A percentile compares a stretch with the other conserved stretches of the same genome.
Conservation (phyloP, 345 rosid species). For the Euphorbia tirucalli region DNA sequence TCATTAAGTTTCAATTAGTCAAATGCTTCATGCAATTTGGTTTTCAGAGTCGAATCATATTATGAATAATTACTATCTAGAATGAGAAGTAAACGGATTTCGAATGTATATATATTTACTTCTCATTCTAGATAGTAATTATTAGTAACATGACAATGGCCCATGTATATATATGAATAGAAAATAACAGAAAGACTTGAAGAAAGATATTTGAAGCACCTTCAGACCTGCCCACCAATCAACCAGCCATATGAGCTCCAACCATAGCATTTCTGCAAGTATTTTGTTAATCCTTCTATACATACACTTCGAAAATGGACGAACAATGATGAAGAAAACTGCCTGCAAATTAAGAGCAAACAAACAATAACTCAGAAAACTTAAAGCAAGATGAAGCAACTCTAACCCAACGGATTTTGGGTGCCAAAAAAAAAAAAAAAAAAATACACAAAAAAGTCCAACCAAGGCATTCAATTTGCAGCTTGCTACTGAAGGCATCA, state of each 20-base stretch:
- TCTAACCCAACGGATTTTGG: no score
- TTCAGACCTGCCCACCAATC: conserved; percentile 98
- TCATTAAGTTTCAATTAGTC: no score
- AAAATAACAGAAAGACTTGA: background rate
- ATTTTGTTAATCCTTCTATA: conserved; percentile 71
- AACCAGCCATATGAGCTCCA: conserved; percentile 84
- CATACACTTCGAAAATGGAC: conserved; percentile 73
- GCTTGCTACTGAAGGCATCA: background rate
- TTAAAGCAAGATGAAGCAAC: background rate
- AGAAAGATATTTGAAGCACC: conserved; percentile 34
- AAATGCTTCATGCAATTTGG: no score
- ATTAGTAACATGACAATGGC: background rate
- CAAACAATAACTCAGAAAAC: background rate
- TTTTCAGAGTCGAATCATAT: background rate
- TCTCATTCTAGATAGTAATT: conserved; percentile 1
- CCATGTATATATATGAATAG: no score
- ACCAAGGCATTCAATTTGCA: background rate
- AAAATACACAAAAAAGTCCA: background rate
- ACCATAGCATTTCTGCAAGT: conserved; percentile 81
- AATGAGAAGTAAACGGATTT: background rate
- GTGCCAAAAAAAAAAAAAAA: no score
- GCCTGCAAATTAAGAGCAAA: conserved; percentile 59
- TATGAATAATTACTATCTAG: background rate
- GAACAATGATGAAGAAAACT: conserved; percentile 57
- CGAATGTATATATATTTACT: background rate